Conservation (phyloP, 352 stramenopile species). For the Globisporangium cylindrosporum region DNA sequence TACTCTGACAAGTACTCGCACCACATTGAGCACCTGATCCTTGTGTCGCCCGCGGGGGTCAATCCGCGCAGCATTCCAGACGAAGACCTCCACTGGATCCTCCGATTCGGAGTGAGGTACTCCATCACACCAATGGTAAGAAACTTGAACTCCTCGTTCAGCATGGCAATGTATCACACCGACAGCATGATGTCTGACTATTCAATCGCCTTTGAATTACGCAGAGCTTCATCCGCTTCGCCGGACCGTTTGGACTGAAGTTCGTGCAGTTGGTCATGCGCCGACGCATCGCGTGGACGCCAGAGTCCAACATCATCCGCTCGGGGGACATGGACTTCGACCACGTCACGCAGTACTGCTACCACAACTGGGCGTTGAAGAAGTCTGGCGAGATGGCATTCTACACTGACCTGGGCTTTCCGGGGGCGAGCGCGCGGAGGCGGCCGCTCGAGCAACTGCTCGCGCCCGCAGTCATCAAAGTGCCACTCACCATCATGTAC, state of each 20-base stretch:
- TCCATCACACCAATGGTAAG: constrained; percentile 74
- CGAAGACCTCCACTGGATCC: constrained; percentile 40
- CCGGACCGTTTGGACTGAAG: constrained; percentile 50
- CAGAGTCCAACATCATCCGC: constrained; percentile 69
- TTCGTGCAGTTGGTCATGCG: constrained; percentile 59
- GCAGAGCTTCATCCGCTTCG: constrained; percentile 61
- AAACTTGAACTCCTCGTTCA: too few species aligned
- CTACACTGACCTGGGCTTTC: constrained; percentile 66
- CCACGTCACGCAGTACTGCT: constrained; percentile 72
- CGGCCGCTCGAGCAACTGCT: constrained; percentile 56
- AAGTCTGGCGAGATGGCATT: constrained; percentile 69
- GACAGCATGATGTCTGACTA: neutral
- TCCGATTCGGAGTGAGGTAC: constrained; percentile 34
- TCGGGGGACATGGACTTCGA: constrained; percentile 65
- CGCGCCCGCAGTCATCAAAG: constrained; percentile 41
- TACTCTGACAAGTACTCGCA: constrained; percentile 71
- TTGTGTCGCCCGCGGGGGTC: constrained; percentile 73
- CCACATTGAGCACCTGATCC: constrained; percentile 69
- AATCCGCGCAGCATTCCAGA: constrained; percentile 35
- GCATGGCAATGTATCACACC: too few species aligned
- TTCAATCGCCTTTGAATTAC: constrained; percentile 1
- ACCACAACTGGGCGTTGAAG: constrained; percentile 81
- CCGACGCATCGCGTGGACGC: constrained; percentile 59
- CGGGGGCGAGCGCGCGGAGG: constrained; percentile 51
- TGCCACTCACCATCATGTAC: constrained; percentile 82